Evolutionary conservation across 2,329 filamentous ascomycete genomes (phyloP).

Genomic region (Purpureocillium lavendulum): DNA sequence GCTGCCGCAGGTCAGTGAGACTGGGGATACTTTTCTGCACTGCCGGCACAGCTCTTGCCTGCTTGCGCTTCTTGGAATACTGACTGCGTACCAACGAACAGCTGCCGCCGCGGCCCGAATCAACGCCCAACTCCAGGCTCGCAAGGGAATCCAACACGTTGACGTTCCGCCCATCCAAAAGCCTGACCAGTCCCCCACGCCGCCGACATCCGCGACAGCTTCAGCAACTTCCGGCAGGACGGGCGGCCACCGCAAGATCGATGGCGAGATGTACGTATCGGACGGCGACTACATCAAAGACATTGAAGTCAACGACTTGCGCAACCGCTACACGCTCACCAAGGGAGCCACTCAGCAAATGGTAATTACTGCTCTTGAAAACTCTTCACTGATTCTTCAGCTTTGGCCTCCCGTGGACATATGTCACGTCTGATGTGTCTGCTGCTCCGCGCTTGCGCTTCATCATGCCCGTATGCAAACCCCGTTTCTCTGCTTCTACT

Average conservation of each 20-base stretch:
- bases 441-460: conserved; percentile 62
- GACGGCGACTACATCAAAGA: conserved; percentile 98
- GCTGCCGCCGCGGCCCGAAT: conserved; percentile 86
- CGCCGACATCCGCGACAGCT: conserved; percentile 23
- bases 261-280: conserved; percentile 85
- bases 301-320: conserved; percentile 96
- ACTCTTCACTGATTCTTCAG: conserved; percentile 28
- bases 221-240: conserved; percentile 21
- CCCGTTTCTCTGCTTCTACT: conserved; percentile 83
- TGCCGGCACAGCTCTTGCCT: too few relatives aligned
- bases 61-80: too few relatives aligned
- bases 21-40: too few relatives aligned
- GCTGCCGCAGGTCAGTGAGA: conserved; percentile 61
- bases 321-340: conserved; percentile 93
- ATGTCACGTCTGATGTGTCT: conserved; percentile 26
- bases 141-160: conserved; percentile 83
- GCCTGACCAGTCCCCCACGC: conserved; percentile 33
- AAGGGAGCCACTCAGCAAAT: conserved; percentile 98
- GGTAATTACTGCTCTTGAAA: conserved; percentile 69
- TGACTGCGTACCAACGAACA: conserved; percentile 24
- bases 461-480: conserved; percentile 52
- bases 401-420: conserved; percentile 25
- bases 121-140: conserved; percentile 74
- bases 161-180: conserved; percentile 75
- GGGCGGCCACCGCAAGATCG: conserved; percentile 48